A percentile compares a stretch with the other conserved stretches of the same genome.
Conservation (phyloP, 2,329 filamentous ascomycete genomes). For the Xylariaceae sp. region DNA sequence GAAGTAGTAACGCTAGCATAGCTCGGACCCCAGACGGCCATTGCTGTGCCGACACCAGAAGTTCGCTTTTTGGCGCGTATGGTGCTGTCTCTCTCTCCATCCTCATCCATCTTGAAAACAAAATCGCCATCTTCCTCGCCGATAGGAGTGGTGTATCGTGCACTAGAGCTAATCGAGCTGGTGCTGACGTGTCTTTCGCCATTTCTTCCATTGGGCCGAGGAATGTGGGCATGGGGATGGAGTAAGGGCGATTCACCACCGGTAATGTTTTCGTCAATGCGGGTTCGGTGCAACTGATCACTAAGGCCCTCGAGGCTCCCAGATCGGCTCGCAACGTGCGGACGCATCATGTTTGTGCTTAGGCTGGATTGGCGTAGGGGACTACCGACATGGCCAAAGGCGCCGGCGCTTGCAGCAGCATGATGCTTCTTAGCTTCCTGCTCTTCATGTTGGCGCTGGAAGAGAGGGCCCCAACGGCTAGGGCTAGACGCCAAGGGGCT, state of each 20-base stretch:
- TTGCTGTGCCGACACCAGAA: slow-evolving; percentile 37
- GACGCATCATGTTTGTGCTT: slow-evolving; percentile 48
- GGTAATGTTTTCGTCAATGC: slow-evolving; percentile 42
- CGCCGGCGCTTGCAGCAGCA: slow-evolving; percentile 41
- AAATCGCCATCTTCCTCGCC: slow-evolving; percentile 62
- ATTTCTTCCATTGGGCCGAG: slow-evolving; percentile 40
- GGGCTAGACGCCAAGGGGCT: slow-evolving; percentile 58
- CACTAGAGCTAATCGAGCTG: slow-evolving; percentile 54
- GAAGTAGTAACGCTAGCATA: slow-evolving; percentile 30
- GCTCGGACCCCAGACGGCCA: slow-evolving; percentile 29
- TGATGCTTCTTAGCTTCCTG: slow-evolving; percentile 47
- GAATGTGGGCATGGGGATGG: slow-evolving; percentile 44
- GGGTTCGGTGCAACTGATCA: slow-evolving; percentile 59
- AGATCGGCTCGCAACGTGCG: slow-evolving; percentile 40
- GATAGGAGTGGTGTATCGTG: slow-evolving; percentile 60
- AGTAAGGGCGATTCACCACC: slow-evolving; percentile 43
- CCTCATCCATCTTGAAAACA: slow-evolving; percentile 63
- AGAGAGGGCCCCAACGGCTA: slow-evolving; percentile 58
- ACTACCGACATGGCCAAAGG: slow-evolving; percentile 63
- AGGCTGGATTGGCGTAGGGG: slow-evolving; percentile 61
- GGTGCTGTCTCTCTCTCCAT: slow-evolving; percentile 48
- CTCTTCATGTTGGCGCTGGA: slow-evolving; percentile 58
- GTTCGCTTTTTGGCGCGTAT: slow-evolving; percentile 46
- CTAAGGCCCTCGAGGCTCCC: slow-evolving; percentile 51
- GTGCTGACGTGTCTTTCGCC: slow-evolving; percentile 58